Base-by-base conservation (phyloP, 78 protist species). In the Cyanophora paradoxa region DNA sequence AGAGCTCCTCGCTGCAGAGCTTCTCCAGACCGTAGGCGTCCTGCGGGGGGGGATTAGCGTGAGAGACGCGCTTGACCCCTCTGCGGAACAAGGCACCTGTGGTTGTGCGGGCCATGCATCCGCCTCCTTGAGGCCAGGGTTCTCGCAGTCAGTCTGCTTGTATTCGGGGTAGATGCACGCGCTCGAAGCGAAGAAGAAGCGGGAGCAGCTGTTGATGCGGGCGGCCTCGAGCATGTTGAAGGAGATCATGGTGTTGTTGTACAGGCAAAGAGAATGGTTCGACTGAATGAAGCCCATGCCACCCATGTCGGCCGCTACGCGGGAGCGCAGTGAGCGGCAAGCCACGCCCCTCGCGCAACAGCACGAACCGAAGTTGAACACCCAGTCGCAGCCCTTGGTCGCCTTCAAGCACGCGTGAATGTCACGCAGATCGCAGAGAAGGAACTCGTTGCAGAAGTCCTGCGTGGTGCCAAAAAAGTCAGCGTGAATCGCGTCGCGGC, bases 211-310 rank as follows among this genome's bases (percentile, higher is more conserved):
- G 65, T 59, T 65, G n/a, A 0, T 34, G 36, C 91, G 67, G 2
- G 85, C 86, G 28, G 90, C 91, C 76, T 87, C 91, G 61, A 68
- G 71, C 74, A 86, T 56, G 62, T 84, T 83, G 72, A 76, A 59
- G n/a, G 56, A 19, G 68, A 86, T 78, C 91, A 86, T 90, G 67
- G 79, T 71, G 72, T 77, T 77, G 84, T 85, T 87, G 88, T 78
- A 85, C 14, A 81, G 69, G 57, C 85, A 74, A 56, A 39, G 74
- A 2, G 86, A 71, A 57, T 88, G 87, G 81, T 88, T 83, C 44
- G 82, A 66, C 70, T 84, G 89, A 61, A 90, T 88, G 81, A 86
- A 90, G 54, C 94, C 94, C 94, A 90, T 90, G n/a, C 94, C 89
- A 3, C 91, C 91, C 89, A 83, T 88, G 72, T 79, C 86, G 7